Conservation (phyloP, 352 stramenopile genomes). For the Phytophthora foliorum region DNA sequence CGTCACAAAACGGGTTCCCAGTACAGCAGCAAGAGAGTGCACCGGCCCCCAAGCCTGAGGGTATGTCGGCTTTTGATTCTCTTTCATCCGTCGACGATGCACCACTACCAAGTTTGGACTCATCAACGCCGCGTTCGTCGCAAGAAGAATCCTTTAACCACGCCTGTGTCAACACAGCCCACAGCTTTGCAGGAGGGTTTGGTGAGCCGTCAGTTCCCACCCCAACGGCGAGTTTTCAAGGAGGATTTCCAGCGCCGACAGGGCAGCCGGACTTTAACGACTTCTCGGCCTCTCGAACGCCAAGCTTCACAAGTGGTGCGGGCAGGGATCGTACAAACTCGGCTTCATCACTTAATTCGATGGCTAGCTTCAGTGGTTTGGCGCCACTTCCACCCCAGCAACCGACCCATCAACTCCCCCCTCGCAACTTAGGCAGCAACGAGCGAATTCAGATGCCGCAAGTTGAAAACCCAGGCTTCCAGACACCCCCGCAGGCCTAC, state of each 20-base stretch:
- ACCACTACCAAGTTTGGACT: constrained; percentile 38
- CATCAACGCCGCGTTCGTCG: constrained; percentile 34
- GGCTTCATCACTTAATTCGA: constrained; percentile 49
- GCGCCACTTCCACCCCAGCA: constrained; percentile 28
- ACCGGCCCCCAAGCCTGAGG: constrained; percentile 38
- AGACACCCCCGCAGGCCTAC: constrained; percentile 18
- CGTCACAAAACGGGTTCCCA: constrained; percentile 33
- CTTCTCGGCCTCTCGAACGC: constrained; percentile 20
- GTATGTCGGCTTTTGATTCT: constrained; percentile 71
- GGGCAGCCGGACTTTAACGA: constrained; percentile 26
- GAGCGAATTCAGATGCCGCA: constrained; percentile 36
- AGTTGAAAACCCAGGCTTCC: constrained; percentile 23
- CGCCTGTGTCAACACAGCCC: constrained; percentile 6
- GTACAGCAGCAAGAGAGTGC: constrained; percentile 23
- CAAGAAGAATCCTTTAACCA: constrained; percentile 36
- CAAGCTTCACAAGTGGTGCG: constrained; percentile 16
- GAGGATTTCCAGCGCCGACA: constrained; percentile 23
- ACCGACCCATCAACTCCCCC: constrained; percentile 25
- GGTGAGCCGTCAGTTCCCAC: constrained; percentile 16
- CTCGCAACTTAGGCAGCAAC: constrained; percentile 35
- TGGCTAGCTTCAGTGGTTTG: constrained; percentile 49
- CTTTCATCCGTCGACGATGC: constrained; percentile 48
- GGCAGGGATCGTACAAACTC: constrained; percentile 51
- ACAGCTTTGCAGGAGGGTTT: constrained; percentile 14
- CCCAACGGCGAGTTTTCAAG: constrained; percentile 24